phyloP scores from a whole-genome alignment of 1,284 basidiomycete genomes.

The Sanghuangporus baumii region DNA sequence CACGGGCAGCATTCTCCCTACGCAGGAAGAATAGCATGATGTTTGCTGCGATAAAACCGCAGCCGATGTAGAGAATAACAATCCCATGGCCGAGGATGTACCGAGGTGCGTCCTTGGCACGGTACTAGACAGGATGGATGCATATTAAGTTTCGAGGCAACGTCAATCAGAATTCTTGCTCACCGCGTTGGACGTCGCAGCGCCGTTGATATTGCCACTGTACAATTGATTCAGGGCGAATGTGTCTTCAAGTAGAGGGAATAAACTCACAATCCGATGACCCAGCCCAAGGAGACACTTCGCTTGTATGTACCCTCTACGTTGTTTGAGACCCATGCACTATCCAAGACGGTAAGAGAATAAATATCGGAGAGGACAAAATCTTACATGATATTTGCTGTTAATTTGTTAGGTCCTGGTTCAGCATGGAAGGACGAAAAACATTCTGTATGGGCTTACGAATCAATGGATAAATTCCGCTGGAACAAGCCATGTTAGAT shows the following conservation, averaged over 20 bases:
- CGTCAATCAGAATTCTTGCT: constrained; percentile 4
- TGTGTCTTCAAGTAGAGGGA: background rate
- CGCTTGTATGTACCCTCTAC: constrained; percentile 74
- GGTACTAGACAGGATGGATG: constrained; percentile 42
- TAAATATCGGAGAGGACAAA: background rate
- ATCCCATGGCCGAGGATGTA: constrained; percentile 66
- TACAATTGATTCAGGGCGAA: background rate
- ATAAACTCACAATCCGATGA: constrained; percentile 41
- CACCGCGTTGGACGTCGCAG: constrained; percentile 42
- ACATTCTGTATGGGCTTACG: constrained; percentile 35
- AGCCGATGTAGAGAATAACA: constrained; percentile 63
- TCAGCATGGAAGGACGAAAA: background rate
- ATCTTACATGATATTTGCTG: constrained; percentile 59
- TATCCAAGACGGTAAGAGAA: constrained; percentile 21
- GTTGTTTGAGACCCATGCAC: constrained; percentile 68
- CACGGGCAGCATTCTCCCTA: constrained; percentile 56
- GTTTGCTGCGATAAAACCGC: constrained; percentile 54
- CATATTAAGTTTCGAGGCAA: constrained; percentile 3
- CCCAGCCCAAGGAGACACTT: constrained; percentile 65
- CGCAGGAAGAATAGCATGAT: constrained; percentile 43
- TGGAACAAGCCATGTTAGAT: constrained; percentile 21
- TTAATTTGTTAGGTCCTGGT: background rate
- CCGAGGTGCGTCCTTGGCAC: constrained; percentile 59
- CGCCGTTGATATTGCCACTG: constrained; percentile 43
- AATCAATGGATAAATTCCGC: constrained; percentile 68